Percentiles rank a stretch among this genome's conserved stretches.
Evolutionary conservation across 345 rosid species (phyloP).

Genomic region (Stellera chamaejasme): DNA sequence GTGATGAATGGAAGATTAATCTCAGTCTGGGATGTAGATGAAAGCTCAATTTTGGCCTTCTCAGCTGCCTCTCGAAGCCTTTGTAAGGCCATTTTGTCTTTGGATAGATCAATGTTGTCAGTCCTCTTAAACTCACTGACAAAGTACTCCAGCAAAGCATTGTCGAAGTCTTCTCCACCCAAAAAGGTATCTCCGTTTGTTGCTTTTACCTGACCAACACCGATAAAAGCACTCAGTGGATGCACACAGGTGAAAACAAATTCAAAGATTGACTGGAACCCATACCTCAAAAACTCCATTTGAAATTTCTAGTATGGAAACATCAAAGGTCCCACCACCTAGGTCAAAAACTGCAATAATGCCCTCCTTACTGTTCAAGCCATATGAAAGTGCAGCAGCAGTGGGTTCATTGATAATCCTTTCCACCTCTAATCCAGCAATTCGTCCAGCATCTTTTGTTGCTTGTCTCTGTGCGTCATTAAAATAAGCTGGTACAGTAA

Average conservation of each 20-base stretch:
- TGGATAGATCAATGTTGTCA: slow-evolving; percentile 24
- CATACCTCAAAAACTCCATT: slow-evolving; percentile 35
- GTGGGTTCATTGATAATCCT: slow-evolving; percentile 42
- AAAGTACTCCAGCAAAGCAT: slow-evolving; percentile 23
- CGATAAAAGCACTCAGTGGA: background rate
- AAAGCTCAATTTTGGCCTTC: slow-evolving; percentile 28
- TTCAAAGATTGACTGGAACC: background rate
- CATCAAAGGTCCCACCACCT: slow-evolving; percentile 37
- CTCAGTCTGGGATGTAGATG: slow-evolving; percentile 27
- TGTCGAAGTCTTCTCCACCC: slow-evolving; percentile 39
- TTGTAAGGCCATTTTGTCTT: slow-evolving; percentile 29
- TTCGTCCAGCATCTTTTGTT: slow-evolving; percentile 38
- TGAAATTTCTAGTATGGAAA: slow-evolving; percentile 33
- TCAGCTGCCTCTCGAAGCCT: slow-evolving; percentile 28
- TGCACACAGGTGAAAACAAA: background rate
- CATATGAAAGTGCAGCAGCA: slow-evolving; percentile 36
- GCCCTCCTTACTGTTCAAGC: slow-evolving; percentile 34
- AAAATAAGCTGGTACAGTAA: slow-evolving; percentile 38
- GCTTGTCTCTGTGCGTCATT: slow-evolving; percentile 40
- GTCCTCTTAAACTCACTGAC: slow-evolving; percentile 24
- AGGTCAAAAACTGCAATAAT: slow-evolving; percentile 35
- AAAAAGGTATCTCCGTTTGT: slow-evolving; percentile 39
- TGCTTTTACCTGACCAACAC: slow-evolving; percentile 29
- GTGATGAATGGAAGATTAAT: slow-evolving; percentile 26
- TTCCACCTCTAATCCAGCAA: slow-evolving; percentile 33